Evolutionary conservation across 805 yeast species (phyloP).

Genomic region (Lipomyces spencermartinsiae): DNA sequence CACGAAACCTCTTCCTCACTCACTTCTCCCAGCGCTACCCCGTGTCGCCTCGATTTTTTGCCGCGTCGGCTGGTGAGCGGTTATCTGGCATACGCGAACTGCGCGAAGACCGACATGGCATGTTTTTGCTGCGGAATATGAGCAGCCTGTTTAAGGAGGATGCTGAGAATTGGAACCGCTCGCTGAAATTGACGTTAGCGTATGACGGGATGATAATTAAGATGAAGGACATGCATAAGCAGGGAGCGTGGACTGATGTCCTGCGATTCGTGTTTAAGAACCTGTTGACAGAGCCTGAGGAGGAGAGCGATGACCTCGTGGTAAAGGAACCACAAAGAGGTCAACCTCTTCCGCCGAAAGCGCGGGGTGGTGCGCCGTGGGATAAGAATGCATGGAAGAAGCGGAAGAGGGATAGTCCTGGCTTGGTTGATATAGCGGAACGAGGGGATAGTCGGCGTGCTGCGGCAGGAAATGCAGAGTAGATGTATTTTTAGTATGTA

Average conservation of each 20-base stretch:
- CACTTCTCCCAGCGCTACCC: conserved; percentile 94
- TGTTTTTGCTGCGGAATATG: conserved; percentile 1
- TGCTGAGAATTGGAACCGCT: conserved; percentile 16
- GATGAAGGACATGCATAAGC: conserved; percentile 52
- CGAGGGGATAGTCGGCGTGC: not conserved
- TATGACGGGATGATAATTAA: conserved; percentile 69
- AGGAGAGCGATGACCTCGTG: not conserved
- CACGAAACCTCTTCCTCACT: conserved; percentile 73
- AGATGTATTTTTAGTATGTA: not conserved
- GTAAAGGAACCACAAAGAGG: conserved; percentile 5
- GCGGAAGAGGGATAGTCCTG: not conserved
- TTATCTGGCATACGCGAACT: not conserved
- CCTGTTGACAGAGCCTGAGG: conserved; percentile 11
- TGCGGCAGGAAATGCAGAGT: not conserved
- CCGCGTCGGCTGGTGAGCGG: conserved; percentile 6
- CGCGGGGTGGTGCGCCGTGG: not conserved
- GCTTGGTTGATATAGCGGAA: not conserved
- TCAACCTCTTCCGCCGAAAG: not conserved
- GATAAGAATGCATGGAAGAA: conserved; percentile 8
- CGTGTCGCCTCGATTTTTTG: conserved; percentile 33
- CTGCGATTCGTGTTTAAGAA: conserved; percentile 11
- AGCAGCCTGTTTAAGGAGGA: not conserved
- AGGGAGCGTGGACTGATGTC: conserved; percentile 37
- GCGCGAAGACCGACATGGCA: conserved; percentile 12
- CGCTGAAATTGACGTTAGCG: conserved; percentile 52